Percentiles rank a stretch among this genome's conserved stretches.
These are phyloP conservation scores for Kwoniella mangroviensis DNA, from an alignment of 768 basidiomycete genomes.

Conservation along the genomic window DNA sequence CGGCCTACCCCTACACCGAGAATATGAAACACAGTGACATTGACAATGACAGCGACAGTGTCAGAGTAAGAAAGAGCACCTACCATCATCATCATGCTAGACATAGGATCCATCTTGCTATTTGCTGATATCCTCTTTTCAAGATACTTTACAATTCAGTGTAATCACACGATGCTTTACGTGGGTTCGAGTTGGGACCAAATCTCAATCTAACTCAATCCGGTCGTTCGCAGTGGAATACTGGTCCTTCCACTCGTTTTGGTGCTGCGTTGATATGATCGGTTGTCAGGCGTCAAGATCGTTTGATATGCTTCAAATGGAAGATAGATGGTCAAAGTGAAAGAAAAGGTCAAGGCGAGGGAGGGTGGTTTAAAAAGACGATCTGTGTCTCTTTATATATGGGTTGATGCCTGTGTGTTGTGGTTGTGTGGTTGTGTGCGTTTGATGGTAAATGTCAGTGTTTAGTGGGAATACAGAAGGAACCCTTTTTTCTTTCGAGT, in stretches of 20 bases:
- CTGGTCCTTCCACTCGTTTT: background rate
- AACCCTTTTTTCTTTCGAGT: background rate
- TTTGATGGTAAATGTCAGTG: background rate
- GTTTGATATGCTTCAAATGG: too few relatives aligned
- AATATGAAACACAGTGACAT: background rate
- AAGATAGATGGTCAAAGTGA: background rate
- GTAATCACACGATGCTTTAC: too few relatives aligned
- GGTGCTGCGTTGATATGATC: background rate
- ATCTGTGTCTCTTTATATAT: background rate
- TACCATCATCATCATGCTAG: constrained; percentile 50
- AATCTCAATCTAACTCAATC: background rate
- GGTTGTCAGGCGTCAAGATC: background rate
- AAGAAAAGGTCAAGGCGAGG: constrained; percentile 1
- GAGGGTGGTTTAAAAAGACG: background rate
- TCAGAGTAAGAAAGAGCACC: constrained; percentile 8
- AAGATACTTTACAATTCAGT: background rate
- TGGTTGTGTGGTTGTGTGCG: background rate
- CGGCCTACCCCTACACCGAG: background rate
- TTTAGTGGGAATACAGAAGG: background rate
- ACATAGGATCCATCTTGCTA: constrained; percentile 48
- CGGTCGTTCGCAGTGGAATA: background rate
- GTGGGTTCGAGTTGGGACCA: background rate
- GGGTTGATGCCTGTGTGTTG: background rate
- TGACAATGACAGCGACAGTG: too few relatives aligned
- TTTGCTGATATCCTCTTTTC: background rate